Percentiles rank a stretch among this genome's conserved stretches.
Evolutionary conservation across 2,329 filamentous ascomycete species (phyloP).

Genomic region (Neonectria coccinea): DNA sequence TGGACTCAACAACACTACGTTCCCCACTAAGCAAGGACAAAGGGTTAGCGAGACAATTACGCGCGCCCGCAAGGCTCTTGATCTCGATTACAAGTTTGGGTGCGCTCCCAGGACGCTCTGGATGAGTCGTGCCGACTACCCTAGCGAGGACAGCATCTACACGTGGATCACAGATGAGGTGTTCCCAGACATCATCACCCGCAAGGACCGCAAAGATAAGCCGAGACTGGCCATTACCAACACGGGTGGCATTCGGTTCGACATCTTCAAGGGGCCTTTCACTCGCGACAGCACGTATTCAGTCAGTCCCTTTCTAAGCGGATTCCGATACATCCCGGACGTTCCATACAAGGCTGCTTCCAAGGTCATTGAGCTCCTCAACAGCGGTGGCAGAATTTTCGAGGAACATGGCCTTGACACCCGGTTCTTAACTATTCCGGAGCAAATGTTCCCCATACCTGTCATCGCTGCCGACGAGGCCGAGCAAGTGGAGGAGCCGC

Average conservation of each 20-base stretch:
- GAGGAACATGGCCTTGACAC: conserved; percentile 52
- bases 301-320: conserved; percentile 87
- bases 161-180: conserved; percentile 82
- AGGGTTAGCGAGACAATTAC: conserved; percentile 79
- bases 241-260: conserved; percentile 92
- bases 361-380: conserved; percentile 72
- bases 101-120: conserved; percentile 85
- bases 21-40: conserved; percentile 79
- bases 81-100: conserved; percentile 81
- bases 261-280: conserved; percentile 92
- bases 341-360: conserved; percentile 83
- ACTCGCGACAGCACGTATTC: conserved; percentile 89
- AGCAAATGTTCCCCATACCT: conserved; percentile 51
- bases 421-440: conserved; percentile 63
- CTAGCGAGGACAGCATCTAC: conserved; percentile 80
- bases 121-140: conserved; percentile 83
- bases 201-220: conserved; percentile 67
- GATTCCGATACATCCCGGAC: conserved; percentile 80
- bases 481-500: conserved; percentile 39
- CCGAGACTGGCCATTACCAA: conserved; percentile 83
- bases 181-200: conserved; percentile 74
- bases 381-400: conserved; percentile 65
- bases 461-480: conserved; percentile 26
- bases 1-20: conserved; percentile 75
- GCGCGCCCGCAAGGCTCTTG: conserved; percentile 74